Percentiles rank a stretch among this genome's conserved stretches.
These are phyloP conservation scores for Lactarius pseudohatsudake DNA, from an alignment of 768 basidiomycete species.

Conservation along the genomic window DNA sequence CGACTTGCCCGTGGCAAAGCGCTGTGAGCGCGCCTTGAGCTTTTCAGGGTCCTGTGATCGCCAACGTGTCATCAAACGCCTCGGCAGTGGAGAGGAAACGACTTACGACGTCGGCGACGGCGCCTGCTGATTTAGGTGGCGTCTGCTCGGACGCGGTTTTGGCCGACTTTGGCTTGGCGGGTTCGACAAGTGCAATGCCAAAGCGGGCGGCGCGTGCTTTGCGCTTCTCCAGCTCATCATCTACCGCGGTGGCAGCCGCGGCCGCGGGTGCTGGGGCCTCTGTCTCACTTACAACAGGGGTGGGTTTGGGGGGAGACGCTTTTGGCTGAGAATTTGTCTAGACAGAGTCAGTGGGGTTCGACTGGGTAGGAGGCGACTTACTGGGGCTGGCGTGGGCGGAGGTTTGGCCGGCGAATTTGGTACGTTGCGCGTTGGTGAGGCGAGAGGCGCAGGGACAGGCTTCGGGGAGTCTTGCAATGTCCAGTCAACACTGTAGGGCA, in stretches of 20 bases:
- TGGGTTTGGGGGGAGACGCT: slow-evolving; percentile 1
- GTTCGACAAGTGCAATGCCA: slow-evolving; percentile 59
- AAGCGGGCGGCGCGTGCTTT: slow-evolving; percentile 68
- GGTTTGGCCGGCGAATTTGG: neutral
- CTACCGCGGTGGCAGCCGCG: slow-evolving; percentile 33
- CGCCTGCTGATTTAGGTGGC: slow-evolving; percentile 27
- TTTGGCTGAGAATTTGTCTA: slow-evolving; percentile 15
- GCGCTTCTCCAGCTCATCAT: slow-evolving; percentile 56
- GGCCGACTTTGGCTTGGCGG: slow-evolving; percentile 35
- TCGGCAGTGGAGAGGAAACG: too few species aligned
- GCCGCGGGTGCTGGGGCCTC: slow-evolving; percentile 14
- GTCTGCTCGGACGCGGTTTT: slow-evolving; percentile 21
- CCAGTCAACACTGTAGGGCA: slow-evolving; percentile 15
- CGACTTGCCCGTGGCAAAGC: slow-evolving; percentile 45
- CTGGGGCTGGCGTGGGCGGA: slow-evolving; percentile 7
- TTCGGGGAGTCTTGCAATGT: neutral
- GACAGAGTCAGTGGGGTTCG: neutral
- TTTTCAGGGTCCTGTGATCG: slow-evolving; percentile 38
- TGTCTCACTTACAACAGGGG: neutral
- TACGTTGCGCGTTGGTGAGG: slow-evolving; percentile 12
- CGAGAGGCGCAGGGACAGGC: neutral
- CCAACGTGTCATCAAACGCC: neutral
- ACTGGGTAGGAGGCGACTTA: neutral
- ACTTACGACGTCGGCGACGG: slow-evolving; percentile 2
- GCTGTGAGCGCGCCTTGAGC: slow-evolving; percentile 51